Base-by-base conservation (phyloP, 352 stramenopile genomes). In the Plasmopara muralis region DNA sequence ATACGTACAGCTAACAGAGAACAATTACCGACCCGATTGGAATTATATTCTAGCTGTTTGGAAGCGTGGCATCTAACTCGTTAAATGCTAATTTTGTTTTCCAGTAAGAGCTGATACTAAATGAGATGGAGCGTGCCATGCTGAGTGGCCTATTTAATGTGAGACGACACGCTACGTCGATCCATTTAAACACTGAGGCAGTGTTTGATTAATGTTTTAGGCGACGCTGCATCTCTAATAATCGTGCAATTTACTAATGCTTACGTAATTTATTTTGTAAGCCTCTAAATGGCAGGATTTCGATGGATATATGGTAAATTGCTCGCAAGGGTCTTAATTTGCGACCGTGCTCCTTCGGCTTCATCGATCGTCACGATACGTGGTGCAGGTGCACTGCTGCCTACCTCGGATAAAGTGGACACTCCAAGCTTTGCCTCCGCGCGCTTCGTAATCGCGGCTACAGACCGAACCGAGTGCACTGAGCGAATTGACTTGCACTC, bases 241-340 rank as follows among this genome's bases (percentile, higher is more conserved):
- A 9, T 33, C 20, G 10, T 30, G 37, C 37, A 25, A 34, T 34
- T 28, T 31, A 46, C n/a, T 47, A 25, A 25, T 13, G 4, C 9
- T 4, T 34, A 9, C 25, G 9, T 5, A 1, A 6, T 2, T 12
- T 1, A 12, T 2, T 35, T 35, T 1, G 10, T 35, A 35, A 35
- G 38, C 2, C 15, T 16, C 55, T 68, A 97, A 42, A 97, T 84
- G 29, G 90, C 89, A 45, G 90, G 90, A 65, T 98, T 97, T 39
- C 90, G 86, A 69, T 97, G 91, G 50, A 97, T 94, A 61, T 97
- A 98, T 6, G 90, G 86, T 46, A 97, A 70, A 57, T 97, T 97
- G 55, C 87, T 96, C 13, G 89, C 55, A 13, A 89, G 66, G 16
- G 78, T 85, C 63, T 96, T 97, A 62, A 95, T 89, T 45, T 88